A percentile compares a stretch with the other conserved stretches of the same genome.
Conservation (phyloP, 345 rosid genomes). For the Brassica rapa region DNA sequence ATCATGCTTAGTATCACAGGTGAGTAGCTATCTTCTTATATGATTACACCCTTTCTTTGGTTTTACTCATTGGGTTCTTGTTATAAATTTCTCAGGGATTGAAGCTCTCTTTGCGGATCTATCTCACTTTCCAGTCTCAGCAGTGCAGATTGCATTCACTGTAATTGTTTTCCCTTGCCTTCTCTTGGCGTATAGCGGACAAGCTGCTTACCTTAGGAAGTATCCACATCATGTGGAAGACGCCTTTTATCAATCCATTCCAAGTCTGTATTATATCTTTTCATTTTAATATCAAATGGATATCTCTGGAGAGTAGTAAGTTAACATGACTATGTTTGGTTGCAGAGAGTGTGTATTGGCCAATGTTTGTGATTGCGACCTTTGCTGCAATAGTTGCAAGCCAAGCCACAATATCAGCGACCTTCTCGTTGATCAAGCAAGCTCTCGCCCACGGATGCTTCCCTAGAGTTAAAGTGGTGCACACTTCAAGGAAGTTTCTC, state of each 20-base stretch:
- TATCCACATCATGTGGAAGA: background rate
- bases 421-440: background rate
- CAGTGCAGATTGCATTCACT: background rate
- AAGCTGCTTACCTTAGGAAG: background rate
- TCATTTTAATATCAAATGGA: background rate
- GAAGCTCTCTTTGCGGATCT: background rate
- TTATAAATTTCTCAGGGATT: background rate
- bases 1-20: background rate
- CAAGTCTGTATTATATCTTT: background rate
- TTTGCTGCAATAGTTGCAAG: background rate
- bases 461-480: background rate
- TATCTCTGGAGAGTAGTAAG: background rate
- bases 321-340: background rate
- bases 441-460: background rate
- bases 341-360: background rate
- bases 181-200: background rate
- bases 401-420: background rate
- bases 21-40: background rate
- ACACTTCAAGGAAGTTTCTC: background rate
- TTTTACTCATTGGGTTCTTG: background rate
- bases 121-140: background rate
- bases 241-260: background rate
- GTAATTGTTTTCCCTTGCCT: background rate
- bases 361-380: background rate
- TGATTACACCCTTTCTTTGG: background rate